Evolutionary conservation across 305 asterid genomes (phyloP), one percentile per base, ranked within the genome.

Genomic region (Euphrasia arctica): DNA sequence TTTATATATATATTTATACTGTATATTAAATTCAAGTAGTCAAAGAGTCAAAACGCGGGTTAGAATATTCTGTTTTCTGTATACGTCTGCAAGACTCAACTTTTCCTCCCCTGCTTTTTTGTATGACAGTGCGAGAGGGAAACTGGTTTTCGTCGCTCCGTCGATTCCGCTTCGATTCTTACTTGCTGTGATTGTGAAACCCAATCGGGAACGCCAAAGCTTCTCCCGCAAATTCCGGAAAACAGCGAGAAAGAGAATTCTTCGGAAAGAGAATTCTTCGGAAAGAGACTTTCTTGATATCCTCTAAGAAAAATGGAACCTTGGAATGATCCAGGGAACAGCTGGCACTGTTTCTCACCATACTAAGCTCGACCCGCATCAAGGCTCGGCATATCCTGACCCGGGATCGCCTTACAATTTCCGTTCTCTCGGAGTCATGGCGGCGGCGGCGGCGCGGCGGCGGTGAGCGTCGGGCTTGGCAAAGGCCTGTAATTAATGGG

Each of bases 221-320:
- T 29, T 47, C 70, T 55, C 80, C 80, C 95, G 95, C 81, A 77
- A 86, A 79, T 79, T 70, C 73, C 90, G 92, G 86, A 51, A 42
- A 9, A 12, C 14, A 43, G 18, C 57, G 43, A 61, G 60, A 68
- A 48, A 63, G 75, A 18, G 22, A 18, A 18, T 18, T 18, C 22
- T 52, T 34, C 62, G 73, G 76, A 32, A 60, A 64, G 60, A 49
- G 60, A 12, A 18, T 18, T 18, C 22, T 52, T 34, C 62, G 73
- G 76, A 32, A 60, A 64, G 60, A 49, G 60, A 12, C 66, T n/a
- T 45, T 31, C 15, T 25, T 49, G 0, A 12, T 65, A 54, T 69
- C 60, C 61, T 70, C 67, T 45, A 78, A 74, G 57, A 74, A 62
- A 74, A 67, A 52, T 13, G 43, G 13, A 58, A 58, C 22, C 50